phyloP scores from a whole-genome alignment of 306 rosid species.

The Vigna angularis region DNA sequence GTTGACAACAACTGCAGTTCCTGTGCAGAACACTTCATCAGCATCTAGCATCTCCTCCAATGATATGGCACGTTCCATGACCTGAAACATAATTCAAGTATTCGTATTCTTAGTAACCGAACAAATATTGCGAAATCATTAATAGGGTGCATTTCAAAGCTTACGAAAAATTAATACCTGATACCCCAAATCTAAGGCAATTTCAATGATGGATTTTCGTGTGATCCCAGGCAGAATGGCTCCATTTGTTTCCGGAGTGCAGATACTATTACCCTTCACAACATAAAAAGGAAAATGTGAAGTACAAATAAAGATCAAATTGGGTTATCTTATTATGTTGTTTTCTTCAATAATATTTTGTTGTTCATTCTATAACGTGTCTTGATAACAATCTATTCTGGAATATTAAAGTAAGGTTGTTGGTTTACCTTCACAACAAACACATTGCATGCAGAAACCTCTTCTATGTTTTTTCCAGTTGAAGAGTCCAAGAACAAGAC shows the following conservation, averaged over 20 bases:
- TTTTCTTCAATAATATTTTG: not conserved
- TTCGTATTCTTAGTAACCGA: not conserved
- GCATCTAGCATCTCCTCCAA: conserved; percentile 61
- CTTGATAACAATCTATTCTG: not conserved
- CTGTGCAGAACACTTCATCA: conserved; percentile 75
- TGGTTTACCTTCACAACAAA: conserved; percentile 61
- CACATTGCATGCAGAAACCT: conserved; percentile 52
- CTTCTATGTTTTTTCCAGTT: conserved; percentile 59
- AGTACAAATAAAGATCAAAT: not conserved
- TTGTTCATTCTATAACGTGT: not conserved
- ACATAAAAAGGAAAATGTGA: not conserved
- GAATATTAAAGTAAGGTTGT: not conserved
- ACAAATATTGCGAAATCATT: not conserved
- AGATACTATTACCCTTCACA: conserved; percentile 55
- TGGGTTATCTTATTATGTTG: not conserved
- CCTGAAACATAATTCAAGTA: conserved; percentile 38
- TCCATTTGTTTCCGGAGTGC: conserved; percentile 60
- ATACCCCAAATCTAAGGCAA: conserved; percentile 61
- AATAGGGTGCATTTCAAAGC: not conserved
- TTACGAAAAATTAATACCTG: conserved; percentile 48
- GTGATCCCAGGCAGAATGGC: conserved; percentile 72
- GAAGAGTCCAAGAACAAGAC: conserved; percentile 63
- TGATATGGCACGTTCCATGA: conserved; percentile 52
- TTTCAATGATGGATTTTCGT: conserved; percentile 60
- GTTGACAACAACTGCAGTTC: conserved; percentile 61